Evolutionary conservation across 2,329 filamentous ascomycete genomes (phyloP).

Genomic region (Diplodia seriata): DNA sequence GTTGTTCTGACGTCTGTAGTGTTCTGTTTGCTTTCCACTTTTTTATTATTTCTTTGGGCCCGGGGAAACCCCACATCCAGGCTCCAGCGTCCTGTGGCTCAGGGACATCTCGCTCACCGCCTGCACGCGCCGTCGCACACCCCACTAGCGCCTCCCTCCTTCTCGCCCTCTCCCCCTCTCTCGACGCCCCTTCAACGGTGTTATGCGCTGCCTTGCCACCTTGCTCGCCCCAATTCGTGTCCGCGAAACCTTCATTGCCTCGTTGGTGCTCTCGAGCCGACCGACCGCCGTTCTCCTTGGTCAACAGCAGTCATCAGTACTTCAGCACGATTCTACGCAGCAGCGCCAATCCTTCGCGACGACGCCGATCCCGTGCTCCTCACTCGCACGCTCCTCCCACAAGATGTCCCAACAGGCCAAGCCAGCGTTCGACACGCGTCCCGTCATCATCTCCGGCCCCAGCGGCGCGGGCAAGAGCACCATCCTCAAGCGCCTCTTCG

Average conservation of each 20-base stretch:
- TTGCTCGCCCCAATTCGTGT: background rate
- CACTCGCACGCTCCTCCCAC: background rate
- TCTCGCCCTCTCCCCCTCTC: background rate
- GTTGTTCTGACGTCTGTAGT: constrained; percentile 15
- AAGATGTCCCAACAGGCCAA: constrained; percentile 17
- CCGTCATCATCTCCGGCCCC: constrained; percentile 80
- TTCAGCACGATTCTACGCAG: background rate
- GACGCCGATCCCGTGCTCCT: background rate
- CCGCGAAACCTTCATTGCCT: background rate
- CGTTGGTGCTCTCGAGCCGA: background rate
- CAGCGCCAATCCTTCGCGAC: constrained; percentile 18
- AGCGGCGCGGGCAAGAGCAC: constrained; percentile 84
- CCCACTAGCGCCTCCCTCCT: background rate
- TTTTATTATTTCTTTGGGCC: background rate
- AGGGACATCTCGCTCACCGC: constrained; percentile 24
- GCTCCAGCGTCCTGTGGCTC: background rate
- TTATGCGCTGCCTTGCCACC: background rate
- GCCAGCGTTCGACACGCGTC: constrained; percentile 44
- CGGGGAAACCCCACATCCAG: background rate
- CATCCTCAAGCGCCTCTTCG: constrained; percentile 74
- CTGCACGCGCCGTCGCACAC: constrained; percentile 11
- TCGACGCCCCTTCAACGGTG: background rate
- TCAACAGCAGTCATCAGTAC: background rate
- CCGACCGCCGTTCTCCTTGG: background rate
- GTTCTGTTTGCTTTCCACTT: constrained; percentile 2